Evolutionary conservation across 2,329 filamentous ascomycete species (phyloP).

Genomic region (Aspergillus sp.): DNA sequence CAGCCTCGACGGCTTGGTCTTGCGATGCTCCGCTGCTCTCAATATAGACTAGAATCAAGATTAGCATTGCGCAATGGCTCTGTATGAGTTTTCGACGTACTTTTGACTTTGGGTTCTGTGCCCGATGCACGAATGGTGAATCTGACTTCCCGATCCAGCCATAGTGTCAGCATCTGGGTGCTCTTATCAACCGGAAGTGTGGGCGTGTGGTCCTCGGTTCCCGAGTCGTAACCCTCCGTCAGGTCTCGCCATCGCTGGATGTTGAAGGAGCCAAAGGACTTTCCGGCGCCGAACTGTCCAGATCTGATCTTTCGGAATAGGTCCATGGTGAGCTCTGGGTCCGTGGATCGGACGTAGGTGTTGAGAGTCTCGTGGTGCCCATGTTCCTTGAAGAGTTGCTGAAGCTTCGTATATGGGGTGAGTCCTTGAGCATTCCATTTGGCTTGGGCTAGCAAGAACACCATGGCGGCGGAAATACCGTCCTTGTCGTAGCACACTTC

Average conservation of each 20-base stretch:
- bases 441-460: conserved; percentile 59
- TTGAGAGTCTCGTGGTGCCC: conserved; percentile 66
- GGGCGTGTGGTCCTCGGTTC: conserved; percentile 53
- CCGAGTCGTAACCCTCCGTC: conserved; percentile 62
- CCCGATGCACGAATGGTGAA: conserved; percentile 64
- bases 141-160: conserved; percentile 56
- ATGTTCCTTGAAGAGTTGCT: conserved; percentile 58
- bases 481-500: conserved; percentile 66
- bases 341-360: conserved; percentile 63
- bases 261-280: conserved; percentile 52
- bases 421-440: conserved; percentile 54
- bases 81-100: conserved; percentile 34
- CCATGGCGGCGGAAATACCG: conserved; percentile 60
- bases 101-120: conserved; percentile 68
- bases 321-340: conserved; percentile 52
- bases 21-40: conserved; percentile 42
- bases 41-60: conserved; percentile 40
- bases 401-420: conserved; percentile 60
- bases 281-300: conserved; percentile 45
- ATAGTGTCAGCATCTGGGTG: conserved; percentile 65
- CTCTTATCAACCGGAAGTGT: conserved; percentile 57
- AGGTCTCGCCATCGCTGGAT: conserved; percentile 64
- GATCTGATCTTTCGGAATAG: conserved; percentile 58
- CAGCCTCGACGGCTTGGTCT: conserved; percentile 37
- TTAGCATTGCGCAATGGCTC: neutral